Conservation (phyloP, 2,329 filamentous ascomycete species). For the Periconia sp. region DNA sequence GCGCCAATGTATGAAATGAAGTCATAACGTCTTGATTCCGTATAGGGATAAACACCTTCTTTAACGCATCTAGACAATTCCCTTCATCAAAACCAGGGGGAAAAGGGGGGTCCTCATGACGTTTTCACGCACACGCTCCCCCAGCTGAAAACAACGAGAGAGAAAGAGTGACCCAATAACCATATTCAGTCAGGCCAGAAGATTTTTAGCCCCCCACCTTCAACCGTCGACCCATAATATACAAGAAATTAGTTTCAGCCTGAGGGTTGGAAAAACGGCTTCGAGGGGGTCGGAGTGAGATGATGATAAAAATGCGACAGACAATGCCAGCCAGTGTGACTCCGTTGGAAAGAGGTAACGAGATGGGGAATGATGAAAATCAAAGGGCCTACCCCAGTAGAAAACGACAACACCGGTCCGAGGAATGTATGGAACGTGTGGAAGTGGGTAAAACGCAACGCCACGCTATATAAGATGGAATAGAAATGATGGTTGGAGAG, state of each 20-base stretch:
- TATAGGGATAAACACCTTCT: no score
- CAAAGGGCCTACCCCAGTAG: slow-evolving; percentile 2
- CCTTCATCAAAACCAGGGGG: no score
- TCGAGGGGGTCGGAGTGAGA: no score
- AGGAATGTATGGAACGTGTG: slow-evolving; percentile 11
- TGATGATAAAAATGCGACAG: no score
- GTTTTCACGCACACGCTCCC: no score
- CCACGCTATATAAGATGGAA: slow-evolving; percentile 33
- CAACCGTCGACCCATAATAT: slow-evolving; percentile 25
- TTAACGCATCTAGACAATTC: no score
- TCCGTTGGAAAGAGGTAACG: no score
- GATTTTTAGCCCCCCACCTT: slow-evolving; percentile 1
- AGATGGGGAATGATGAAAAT: slow-evolving; percentile 3
- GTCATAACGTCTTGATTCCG: slow-evolving; percentile 42
- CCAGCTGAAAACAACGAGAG: background rate
- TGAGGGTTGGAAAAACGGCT: no score
- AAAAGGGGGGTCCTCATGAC: no score
- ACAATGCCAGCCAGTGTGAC: no score
- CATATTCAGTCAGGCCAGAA: background rate
- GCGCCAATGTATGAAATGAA: no score
- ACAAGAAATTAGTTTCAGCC: slow-evolving; percentile 43
- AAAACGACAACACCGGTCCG: slow-evolving; percentile 2
- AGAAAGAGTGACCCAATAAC: background rate
- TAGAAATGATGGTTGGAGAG: background rate
- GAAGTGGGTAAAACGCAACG: slow-evolving; percentile 21